Conservation (phyloP, 495 filamentous ascomycete species). For the Penicillium coffeae region DNA sequence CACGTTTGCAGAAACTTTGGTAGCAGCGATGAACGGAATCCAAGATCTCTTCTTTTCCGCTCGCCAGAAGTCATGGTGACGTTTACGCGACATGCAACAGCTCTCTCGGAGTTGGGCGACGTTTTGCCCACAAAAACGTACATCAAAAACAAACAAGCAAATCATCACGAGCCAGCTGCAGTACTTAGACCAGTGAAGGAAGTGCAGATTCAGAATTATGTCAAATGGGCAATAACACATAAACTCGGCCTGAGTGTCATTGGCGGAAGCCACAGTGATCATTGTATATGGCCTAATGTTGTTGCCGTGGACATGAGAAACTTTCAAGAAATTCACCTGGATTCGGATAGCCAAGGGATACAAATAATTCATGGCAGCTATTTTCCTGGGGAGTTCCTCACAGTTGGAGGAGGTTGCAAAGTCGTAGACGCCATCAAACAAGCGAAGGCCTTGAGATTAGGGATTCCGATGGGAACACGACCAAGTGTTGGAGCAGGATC, state of each 20-base stretch:
- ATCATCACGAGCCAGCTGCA: constrained; percentile 39
- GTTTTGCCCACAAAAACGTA: constrained; percentile 25
- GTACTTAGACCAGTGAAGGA: constrained; percentile 48
- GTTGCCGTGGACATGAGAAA: constrained; percentile 56
- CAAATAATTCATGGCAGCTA: constrained; percentile 1
- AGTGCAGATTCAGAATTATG: constrained; percentile 51
- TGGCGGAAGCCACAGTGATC: constrained; percentile 58
- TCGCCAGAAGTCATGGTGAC: constrained; percentile 49
- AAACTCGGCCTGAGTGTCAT: constrained; percentile 47
- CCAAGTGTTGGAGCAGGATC: constrained; percentile 60
- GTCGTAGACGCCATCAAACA: constrained; percentile 53
- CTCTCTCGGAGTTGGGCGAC: constrained; percentile 45
- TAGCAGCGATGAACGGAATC: constrained; percentile 36
- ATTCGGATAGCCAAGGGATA: constrained; percentile 23
- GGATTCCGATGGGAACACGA: constrained; percentile 56
- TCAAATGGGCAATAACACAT: constrained; percentile 56
- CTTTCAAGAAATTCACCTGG: constrained; percentile 51
- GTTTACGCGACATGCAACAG: constrained; percentile 48
- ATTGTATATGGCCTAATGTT: constrained; percentile 53
- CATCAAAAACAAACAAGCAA: constrained; percentile 54
- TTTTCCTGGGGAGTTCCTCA: constrained; percentile 38
- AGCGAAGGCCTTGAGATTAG: constrained; percentile 47
- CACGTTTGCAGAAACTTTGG: constrained; percentile 49
- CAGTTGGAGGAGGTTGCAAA: constrained; percentile 52
- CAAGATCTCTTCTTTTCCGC: constrained; percentile 48